A percentile compares a stretch with the other conserved stretches of the same genome.
phyloP scores from a whole-genome alignment of 1,284 basidiomycete species.

The Cutaneotrichosporon sp. region DNA sequence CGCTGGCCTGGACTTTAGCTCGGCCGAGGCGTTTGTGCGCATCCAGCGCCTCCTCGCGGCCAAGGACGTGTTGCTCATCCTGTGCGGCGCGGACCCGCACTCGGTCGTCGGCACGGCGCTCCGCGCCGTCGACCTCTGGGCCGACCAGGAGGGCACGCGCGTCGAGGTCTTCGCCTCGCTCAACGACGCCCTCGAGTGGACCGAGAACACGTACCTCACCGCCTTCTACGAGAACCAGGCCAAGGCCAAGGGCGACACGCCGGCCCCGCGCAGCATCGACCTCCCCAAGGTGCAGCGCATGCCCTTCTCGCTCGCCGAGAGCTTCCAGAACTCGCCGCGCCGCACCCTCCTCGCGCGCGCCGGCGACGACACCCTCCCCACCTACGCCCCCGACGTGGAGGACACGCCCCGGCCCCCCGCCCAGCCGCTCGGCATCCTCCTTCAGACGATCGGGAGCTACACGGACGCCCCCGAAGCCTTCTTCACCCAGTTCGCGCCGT shows the following conservation, averaged over 20 bases:
- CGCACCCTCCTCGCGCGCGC: slow-evolving; percentile 73
- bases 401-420: background rate
- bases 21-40: slow-evolving; percentile 92
- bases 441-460: slow-evolving; percentile 74
- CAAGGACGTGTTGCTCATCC: slow-evolving; percentile 78
- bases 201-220: slow-evolving; percentile 77
- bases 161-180: slow-evolving; percentile 83
- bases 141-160: slow-evolving; percentile 60
- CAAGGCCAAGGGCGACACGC: slow-evolving; percentile 21
- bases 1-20: slow-evolving; percentile 88
- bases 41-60: slow-evolving; percentile 78
- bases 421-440: slow-evolving; percentile 58
- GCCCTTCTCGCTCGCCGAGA: slow-evolving; percentile 58
- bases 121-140: slow-evolving; percentile 72
- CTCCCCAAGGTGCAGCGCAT: slow-evolving; percentile 46
- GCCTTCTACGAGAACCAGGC: slow-evolving; percentile 51
- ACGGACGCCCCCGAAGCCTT: slow-evolving; percentile 51
- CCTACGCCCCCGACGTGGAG: slow-evolving; percentile 22
- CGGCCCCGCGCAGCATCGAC: slow-evolving; percentile 31
- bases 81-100: slow-evolving; percentile 75
- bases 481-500: slow-evolving; percentile 61
- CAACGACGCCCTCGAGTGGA: slow-evolving; percentile 95
- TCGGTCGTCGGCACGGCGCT: slow-evolving; percentile 70
- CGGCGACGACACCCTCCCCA: slow-evolving; percentile 60
- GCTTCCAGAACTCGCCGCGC: slow-evolving; percentile 71